Evolutionary conservation across 2,329 filamentous ascomycete genomes (phyloP).

Genomic region (Ceratocystis papillata): DNA sequence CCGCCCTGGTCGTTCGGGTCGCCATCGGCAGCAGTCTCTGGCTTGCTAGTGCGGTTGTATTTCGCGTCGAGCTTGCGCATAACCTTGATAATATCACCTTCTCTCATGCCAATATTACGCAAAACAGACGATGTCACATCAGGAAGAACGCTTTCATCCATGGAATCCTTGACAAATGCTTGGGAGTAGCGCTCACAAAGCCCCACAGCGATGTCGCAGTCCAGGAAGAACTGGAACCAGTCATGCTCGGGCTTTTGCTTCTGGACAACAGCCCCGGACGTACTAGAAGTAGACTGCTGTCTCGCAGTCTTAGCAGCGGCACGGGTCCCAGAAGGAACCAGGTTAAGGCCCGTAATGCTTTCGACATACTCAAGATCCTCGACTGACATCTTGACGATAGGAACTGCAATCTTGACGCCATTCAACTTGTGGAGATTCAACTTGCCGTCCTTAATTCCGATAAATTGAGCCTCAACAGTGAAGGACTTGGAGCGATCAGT

Average conservation of each 20-base stretch:
- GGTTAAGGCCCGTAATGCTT: conserved; percentile 35
- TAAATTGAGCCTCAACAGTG: conserved; percentile 92
- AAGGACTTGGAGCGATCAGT: conserved; percentile 92
- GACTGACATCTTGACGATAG: conserved; percentile 87
- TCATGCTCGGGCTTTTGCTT: conserved; percentile 64
- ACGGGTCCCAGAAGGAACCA: conserved; percentile 22
- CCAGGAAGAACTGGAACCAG: conserved; percentile 98
- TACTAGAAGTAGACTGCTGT: conserved; percentile 30
- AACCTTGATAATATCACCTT: conserved; percentile 92
- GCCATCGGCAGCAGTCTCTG: conserved; percentile 49
- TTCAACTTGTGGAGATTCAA: conserved; percentile 97
- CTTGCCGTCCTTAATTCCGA: conserved; percentile 88
- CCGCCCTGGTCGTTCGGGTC: conserved; percentile 50
- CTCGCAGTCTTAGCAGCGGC: conserved; percentile 40
- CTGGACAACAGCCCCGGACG: conserved; percentile 53
- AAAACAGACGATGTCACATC: conserved; percentile 78
- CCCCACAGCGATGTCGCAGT: conserved; percentile 81
- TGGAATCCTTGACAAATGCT: conserved; percentile 80
- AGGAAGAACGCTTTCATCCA: conserved; percentile 85
- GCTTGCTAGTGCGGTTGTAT: conserved; percentile 52
- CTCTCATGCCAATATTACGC: conserved; percentile 81
- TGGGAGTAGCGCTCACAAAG: conserved; percentile 90
- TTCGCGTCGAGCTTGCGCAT: conserved; percentile 80
- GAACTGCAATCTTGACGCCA: conserved; percentile 95
- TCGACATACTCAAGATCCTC: conserved; percentile 95